Evolutionary conservation across 2,329 filamentous ascomycete species (phyloP), one percentile per base, ranked within the genome.

Genomic region (Pyrenophora teres): DNA sequence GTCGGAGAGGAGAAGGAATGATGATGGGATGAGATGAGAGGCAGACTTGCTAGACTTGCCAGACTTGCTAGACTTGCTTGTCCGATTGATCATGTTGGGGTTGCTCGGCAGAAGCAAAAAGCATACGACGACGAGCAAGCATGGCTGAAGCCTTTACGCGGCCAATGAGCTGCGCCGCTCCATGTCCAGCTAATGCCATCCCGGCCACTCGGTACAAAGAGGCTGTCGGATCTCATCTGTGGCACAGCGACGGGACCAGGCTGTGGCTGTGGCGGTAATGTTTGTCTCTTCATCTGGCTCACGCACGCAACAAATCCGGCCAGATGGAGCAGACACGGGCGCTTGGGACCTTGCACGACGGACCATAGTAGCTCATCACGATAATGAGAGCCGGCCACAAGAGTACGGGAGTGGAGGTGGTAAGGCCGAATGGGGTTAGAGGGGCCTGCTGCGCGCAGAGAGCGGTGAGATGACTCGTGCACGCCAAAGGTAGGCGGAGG

Each of bases 391-490:
- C 42, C 25, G 56, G 40, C 41, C 62, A 69, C 64, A 62, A 42
- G 57, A 62, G 58, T 57, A 56, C 65, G 57, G 53, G 47, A 39
- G 53, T 49, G 44, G 57, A 51, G 40, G 37, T 37, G 36, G 41
- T 41, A 40, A 43, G 50, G 44, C 51, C 46, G 47, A 63, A 39
- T 56, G 56, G 54, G 51, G 61, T 62, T 60, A 65, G 58, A 66
- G 63, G 62, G 59, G 54, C 37, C 50, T 40, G 58, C 38, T 57
- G 53, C 43, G 59, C 42, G 42, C 52, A 59, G 45, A 49, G 51
- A 62, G 69, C 69, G 69, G 69, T 72, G 68, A 71, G 55, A 67
- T 71, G 69, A 73, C 69, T 73, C 69, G 69, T 59, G 68, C 53
- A 50, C 61, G 54, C 56, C 53, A 44, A 54, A 55, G 56, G 54